Percentiles rank a stretch among this genome's conserved stretches.
These are phyloP conservation scores for Torulaspora globosa DNA, from an alignment of 1,139 yeast genomes.

Conservation along the genomic window DNA sequence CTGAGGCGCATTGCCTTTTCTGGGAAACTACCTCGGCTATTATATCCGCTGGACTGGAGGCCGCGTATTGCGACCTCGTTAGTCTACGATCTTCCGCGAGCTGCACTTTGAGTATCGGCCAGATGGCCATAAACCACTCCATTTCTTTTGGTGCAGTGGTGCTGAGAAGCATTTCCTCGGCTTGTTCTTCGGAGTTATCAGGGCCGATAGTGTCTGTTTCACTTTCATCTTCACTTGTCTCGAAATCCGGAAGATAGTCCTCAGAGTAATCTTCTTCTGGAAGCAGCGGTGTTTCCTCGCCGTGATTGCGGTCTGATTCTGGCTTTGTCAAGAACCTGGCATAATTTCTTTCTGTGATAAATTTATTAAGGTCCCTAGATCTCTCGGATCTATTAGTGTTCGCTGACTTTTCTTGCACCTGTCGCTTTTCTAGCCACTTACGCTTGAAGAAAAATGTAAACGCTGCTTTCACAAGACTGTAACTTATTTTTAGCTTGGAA, in stretches of 20 bases:
- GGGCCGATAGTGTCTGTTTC: slow-evolving; percentile 25
- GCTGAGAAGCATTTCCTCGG: slow-evolving; percentile 13
- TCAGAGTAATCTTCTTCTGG: slow-evolving; percentile 48
- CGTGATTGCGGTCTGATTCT: slow-evolving; percentile 13
- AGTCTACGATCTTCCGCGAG: slow-evolving; percentile 26
- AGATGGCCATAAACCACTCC: slow-evolving; percentile 32
- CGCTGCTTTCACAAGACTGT: slow-evolving; percentile 9
- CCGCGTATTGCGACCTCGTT: slow-evolving; percentile 37
- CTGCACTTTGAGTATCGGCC: slow-evolving; percentile 31
- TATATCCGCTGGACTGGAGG: slow-evolving; percentile 30
- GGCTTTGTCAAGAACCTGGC: slow-evolving; percentile 22
- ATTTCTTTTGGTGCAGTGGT: slow-evolving; percentile 11
- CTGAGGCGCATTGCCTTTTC: slow-evolving; percentile 8
- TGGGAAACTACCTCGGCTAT: slow-evolving; percentile 32
- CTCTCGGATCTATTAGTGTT: neutral
- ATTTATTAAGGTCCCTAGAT: slow-evolving; percentile 23
- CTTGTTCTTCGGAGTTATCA: slow-evolving; percentile 19
- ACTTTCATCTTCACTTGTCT: slow-evolving; percentile 21
- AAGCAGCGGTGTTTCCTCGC: slow-evolving; percentile 27
- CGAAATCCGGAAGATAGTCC: slow-evolving; percentile 39
- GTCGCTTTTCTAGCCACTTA: slow-evolving; percentile 7
- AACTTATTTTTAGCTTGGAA: slow-evolving; percentile 10
- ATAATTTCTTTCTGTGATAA: slow-evolving; percentile 30
- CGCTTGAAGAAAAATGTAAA: slow-evolving; percentile 11
- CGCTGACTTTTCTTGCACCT: slow-evolving; percentile 13